Percentiles rank a stretch among this genome's conserved stretches.
These are phyloP conservation scores for Lactarius deliciosus DNA, from an alignment of 768 basidiomycete genomes.

Conservation along the genomic window DNA sequence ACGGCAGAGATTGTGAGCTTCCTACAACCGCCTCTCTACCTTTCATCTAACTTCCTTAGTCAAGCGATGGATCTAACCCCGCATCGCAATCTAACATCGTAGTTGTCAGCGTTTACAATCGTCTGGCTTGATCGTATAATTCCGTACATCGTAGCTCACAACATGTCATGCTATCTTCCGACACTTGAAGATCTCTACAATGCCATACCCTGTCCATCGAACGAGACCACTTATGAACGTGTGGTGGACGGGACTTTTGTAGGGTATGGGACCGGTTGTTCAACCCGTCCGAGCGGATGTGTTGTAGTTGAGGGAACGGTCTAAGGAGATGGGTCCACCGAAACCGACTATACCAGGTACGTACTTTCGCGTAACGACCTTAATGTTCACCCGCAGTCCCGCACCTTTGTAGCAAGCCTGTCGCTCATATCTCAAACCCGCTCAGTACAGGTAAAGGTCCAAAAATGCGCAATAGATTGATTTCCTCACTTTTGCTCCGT, in stretches of 20 bases:
- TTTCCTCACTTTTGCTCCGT: conserved; percentile 57
- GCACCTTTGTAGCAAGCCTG: conserved; percentile 45
- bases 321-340: conserved; percentile 53
- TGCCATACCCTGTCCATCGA: conserved; percentile 61
- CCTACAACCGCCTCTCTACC: neutral
- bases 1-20: conserved; percentile 42
- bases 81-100: conserved; percentile 47
- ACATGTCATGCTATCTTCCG: conserved; percentile 67
- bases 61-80: conserved; percentile 25
- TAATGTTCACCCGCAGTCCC: conserved; percentile 1
- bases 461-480: conserved; percentile 47
- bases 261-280: conserved; percentile 35
- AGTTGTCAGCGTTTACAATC: conserved; percentile 59
- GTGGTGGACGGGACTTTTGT: conserved; percentile 35
- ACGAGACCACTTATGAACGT: conserved; percentile 49
- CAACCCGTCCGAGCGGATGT: conserved; percentile 38
- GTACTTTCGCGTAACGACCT: conserved; percentile 34
- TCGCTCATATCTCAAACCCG: conserved; percentile 41
- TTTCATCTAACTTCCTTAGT: conserved; percentile 19
- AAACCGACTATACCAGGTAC: conserved; percentile 58
- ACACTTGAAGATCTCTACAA: conserved; percentile 66
- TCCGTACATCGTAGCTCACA: conserved; percentile 63
- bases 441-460: conserved; percentile 36
- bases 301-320: conserved; percentile 60
- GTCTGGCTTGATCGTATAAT: conserved; percentile 59